Percentiles rank a stretch among this genome's conserved stretches.
phyloP scores from a whole-genome alignment of 345 rosid species.

The Litchi chinensis region DNA sequence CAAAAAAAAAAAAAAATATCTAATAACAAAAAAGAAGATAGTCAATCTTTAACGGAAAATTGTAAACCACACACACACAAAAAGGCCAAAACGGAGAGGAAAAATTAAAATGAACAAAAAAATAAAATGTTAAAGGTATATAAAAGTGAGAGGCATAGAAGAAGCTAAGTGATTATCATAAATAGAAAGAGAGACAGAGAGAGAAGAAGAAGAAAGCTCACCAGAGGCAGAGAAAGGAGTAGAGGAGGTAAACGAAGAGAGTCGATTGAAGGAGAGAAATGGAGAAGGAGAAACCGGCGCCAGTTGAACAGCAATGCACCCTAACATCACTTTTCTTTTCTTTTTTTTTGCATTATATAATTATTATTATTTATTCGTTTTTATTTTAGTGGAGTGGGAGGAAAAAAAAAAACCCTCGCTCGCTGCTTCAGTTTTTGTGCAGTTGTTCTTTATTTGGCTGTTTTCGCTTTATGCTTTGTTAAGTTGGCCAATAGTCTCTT shows the following conservation, averaged over 20 bases:
- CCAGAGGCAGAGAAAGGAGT: conserved; percentile 47
- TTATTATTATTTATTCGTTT: background rate
- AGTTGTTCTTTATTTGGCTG: too few species aligned
- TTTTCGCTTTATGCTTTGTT: too few species aligned
- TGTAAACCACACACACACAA: background rate
- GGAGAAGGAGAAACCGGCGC: conserved; percentile 50
- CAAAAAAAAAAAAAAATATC: background rate
- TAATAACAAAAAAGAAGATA: background rate
- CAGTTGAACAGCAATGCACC: conserved; percentile 32
- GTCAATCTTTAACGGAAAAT: background rate
- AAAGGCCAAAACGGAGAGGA: too few species aligned
- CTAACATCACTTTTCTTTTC: conserved; percentile 28
- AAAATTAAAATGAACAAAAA: too few species aligned
- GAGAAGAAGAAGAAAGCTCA: conserved; percentile 29
- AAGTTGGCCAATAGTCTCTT: too few species aligned
- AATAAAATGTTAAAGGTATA: too few species aligned
- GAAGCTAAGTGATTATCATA: background rate
- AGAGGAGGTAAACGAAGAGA: conserved; percentile 33
- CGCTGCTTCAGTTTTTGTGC: too few species aligned
- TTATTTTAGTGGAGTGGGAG: too few species aligned
- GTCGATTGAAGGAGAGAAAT: conserved; percentile 39
- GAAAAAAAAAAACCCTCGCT: too few species aligned
- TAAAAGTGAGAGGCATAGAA: background rate
- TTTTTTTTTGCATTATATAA: background rate
- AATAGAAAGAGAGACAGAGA: background rate